A percentile compares a stretch with the other conserved stretches of the same genome.
These are phyloP conservation scores for Spiromastix sp. DNA, from an alignment of 2,329 filamentous ascomycete genomes.

Conservation along the genomic window DNA sequence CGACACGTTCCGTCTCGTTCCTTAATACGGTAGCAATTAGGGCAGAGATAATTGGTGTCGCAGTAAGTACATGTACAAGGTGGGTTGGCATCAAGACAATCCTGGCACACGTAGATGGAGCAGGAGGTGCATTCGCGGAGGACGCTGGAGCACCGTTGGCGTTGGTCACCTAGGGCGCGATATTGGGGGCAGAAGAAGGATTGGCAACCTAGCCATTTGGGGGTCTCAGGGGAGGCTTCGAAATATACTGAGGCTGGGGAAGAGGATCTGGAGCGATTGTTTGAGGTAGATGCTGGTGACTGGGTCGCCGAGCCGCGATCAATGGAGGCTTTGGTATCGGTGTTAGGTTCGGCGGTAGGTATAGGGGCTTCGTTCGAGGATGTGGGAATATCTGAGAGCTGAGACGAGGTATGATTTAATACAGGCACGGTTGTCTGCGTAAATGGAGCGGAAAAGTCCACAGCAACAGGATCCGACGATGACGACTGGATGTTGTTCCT, in stretches of 20 bases:
- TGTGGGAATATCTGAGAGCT: conserved; percentile 3
- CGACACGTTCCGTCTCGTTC: conserved; percentile 31
- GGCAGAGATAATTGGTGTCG: conserved; percentile 33
- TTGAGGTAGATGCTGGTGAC: conserved; percentile 29
- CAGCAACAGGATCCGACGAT: background rate
- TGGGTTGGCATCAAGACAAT: conserved; percentile 30
- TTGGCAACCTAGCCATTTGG: conserved; percentile 37
- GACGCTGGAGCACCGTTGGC: conserved; percentile 33
- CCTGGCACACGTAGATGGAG: conserved; percentile 36
- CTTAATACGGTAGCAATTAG: conserved; percentile 31
- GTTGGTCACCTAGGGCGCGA: conserved; percentile 34
- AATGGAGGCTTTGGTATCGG: background rate
- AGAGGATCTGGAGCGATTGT: conserved; percentile 28
- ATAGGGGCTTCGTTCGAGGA: background rate
- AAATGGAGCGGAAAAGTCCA: background rate
- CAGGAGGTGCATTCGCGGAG: conserved; percentile 37
- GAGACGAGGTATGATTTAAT: conserved; percentile 21
- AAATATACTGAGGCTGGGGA: conserved; percentile 29
- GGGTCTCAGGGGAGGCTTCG: conserved; percentile 25
- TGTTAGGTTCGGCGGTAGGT: background rate
- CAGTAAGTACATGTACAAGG: conserved; percentile 36
- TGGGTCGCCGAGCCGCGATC: conserved; percentile 24
- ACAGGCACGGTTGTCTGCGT: conserved; percentile 12
- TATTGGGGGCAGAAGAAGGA: conserved; percentile 38
- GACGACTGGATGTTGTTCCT: background rate